Base-by-base conservation (phyloP, 805 yeast genomes). In the Kuraishia piskuri region DNA sequence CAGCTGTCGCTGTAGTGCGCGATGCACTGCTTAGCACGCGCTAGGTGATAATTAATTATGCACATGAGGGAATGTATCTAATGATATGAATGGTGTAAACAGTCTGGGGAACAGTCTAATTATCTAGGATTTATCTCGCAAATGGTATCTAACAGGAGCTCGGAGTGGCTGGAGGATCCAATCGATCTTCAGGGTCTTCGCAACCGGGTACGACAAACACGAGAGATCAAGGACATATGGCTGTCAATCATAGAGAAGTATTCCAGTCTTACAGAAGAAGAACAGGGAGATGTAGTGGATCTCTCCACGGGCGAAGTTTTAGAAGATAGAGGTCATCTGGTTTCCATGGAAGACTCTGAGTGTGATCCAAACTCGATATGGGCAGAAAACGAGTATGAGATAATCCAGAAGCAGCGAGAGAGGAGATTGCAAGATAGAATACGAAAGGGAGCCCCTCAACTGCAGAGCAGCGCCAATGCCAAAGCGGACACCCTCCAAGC, bases 171-270 rank as follows among this genome's bases (percentile, higher is more conserved):
- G 4, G 40, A 31, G 40, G n/a, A 7, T n/a, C 40, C 40, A 12
- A 31, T 31, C n/a, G 40, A 31, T 31, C 17, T 31, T n/a, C n/a
- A 31, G 9, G 8, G n/a, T 31, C 40, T 31, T 12, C 40, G 40
- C 40, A 31, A 12, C 17, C 9, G 40, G 17, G 40, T 31, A 3
- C 40, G 40, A 31, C 40, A 14, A 31, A 8, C 40, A 31, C 40
- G 40, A 3, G 40, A 31, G 52, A 24, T 47, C 22, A 26, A 31
- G 44, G 7, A 26, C 22, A 47, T 48, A 22, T 84, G 89, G 89
- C 68, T 72, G 22, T 68, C 71, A 14, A 79, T 84, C 25, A 73
- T 84, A 7, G 64, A 72, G 1, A 79, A 77, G 60, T 82, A 83
- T 61, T 69, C 79, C 2, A 53, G 56, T 2, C 74, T 79, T 50